Evolutionary conservation across 73 alveolate genomes (phyloP).

Genomic region (Paramecium biaurelia): DNA sequence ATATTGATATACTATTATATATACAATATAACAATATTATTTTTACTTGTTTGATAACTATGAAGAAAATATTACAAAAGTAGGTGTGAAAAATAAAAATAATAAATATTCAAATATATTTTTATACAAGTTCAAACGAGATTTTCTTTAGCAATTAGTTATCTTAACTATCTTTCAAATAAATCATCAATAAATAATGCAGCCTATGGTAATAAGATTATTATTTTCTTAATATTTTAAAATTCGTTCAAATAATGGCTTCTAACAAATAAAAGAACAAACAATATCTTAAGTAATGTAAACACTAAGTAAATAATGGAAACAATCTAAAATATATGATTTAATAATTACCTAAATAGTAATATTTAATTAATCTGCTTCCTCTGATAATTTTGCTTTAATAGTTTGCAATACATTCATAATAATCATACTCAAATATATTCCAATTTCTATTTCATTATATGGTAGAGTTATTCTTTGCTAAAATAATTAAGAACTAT

Average conservation of each 20-base stretch:
- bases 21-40: no score
- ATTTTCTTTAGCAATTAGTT: neutral
- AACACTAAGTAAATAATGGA: neutral
- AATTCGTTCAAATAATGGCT: neutral
- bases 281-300: neutral
- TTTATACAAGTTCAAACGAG: neutral
- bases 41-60: no score
- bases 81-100: no score
- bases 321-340: neutral
- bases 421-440: neutral
- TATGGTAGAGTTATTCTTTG: neutral
- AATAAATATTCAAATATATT: neutral
- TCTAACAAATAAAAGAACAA: neutral
- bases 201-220: constrained; percentile 1
- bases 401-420: neutral
- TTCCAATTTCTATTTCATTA: neutral
- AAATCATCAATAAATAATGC: neutral
- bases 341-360: neutral
- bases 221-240: neutral
- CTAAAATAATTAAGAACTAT: neutral
- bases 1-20: neutral
- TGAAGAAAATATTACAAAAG: no score
- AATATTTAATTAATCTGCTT: neutral
- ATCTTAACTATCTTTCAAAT: neutral
- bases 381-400: neutral